phyloP scores from a whole-genome alignment of 1,139 yeast genomes.

The Protomyces inouyei region DNA sequence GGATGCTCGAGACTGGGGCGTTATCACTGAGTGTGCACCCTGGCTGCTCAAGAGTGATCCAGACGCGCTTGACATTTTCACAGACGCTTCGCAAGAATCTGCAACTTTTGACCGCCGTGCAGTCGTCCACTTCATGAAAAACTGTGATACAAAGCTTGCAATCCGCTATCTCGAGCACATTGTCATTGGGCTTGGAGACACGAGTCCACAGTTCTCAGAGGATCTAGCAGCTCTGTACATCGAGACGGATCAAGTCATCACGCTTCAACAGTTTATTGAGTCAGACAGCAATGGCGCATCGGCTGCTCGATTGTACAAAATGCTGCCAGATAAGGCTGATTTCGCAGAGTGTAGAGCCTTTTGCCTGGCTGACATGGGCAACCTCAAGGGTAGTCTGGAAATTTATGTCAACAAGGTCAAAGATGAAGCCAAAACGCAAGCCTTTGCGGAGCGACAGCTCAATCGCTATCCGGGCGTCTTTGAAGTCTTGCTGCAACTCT shows the following conservation, averaged over 20 bases:
- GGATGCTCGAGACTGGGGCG: conserved; percentile 48
- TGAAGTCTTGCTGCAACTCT: conserved; percentile 40
- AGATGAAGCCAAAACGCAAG: conserved; percentile 55
- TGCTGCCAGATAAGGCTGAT: conserved; percentile 35
- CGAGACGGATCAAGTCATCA: conserved; percentile 34
- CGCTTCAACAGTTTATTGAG: conserved; percentile 35
- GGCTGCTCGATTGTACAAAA: conserved; percentile 39
- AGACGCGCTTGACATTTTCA: conserved; percentile 52
- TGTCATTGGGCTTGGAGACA: conserved; percentile 45
- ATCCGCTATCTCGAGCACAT: conserved; percentile 60
- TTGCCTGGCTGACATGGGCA: conserved; percentile 56
- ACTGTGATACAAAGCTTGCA: conserved; percentile 41
- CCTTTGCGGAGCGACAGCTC: conserved; percentile 54
- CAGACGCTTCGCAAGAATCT: conserved; percentile 62
- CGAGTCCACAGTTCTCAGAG: conserved; percentile 49
- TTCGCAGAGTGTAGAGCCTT: conserved; percentile 50
- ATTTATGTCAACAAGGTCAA: conserved; percentile 57
- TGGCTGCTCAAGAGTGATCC: conserved; percentile 40
- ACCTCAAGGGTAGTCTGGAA: conserved; percentile 61
- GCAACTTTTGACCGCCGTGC: conserved; percentile 53
- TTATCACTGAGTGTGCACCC: conserved; percentile 56
- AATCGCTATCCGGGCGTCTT: conserved; percentile 38
- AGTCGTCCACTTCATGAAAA: conserved; percentile 49
- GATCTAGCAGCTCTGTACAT: conserved; percentile 57
- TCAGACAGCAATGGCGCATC: conserved; percentile 38